Evolutionary conservation across 1,139 yeast species (phyloP).

Genomic region (Geotrichum reessii): DNA sequence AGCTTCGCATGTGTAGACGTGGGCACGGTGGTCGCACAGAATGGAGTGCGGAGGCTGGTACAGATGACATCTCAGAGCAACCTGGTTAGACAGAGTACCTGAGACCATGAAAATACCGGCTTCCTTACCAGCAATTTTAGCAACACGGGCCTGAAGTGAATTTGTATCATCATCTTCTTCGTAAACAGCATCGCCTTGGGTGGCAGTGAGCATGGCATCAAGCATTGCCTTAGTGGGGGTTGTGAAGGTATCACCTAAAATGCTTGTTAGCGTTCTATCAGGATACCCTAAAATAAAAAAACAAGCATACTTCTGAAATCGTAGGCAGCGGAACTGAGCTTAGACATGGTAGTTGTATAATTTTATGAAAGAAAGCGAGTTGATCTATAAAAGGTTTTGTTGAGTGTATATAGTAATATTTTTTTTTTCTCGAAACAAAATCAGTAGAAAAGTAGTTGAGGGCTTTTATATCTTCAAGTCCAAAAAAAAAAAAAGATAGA

Average conservation of each 20-base stretch:
- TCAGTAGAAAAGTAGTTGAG: no score
- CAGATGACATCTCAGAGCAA: slow-evolving; percentile 73
- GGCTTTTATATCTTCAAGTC: no score
- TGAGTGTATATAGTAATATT: no score
- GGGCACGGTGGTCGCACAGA: slow-evolving; percentile 80
- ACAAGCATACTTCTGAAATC: slow-evolving; percentile 26
- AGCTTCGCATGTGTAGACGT: slow-evolving; percentile 78
- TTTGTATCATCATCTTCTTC: slow-evolving; percentile 72
- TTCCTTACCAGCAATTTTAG: slow-evolving; percentile 69
- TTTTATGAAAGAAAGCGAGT: no score
- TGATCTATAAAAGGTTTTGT: no score
- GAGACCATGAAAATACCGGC: slow-evolving; percentile 81
- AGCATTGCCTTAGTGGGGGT: slow-evolving; percentile 80
- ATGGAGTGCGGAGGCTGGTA: slow-evolving; percentile 82
- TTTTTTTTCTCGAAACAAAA: no score
- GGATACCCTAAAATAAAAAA: background rate
- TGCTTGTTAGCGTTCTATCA: background rate
- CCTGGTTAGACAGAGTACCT: slow-evolving; percentile 88
- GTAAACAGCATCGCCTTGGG: slow-evolving; percentile 85
- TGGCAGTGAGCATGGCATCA: slow-evolving; percentile 51
- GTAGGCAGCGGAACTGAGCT: slow-evolving; percentile 22
- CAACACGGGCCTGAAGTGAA: slow-evolving; percentile 59
- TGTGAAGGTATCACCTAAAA: slow-evolving; percentile 75
- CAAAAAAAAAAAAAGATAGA: no score
- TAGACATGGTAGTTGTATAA: background rate